Evolutionary conservation across 2,329 filamentous ascomycete genomes (phyloP).

Genomic region (Fusarium nygamai): DNA sequence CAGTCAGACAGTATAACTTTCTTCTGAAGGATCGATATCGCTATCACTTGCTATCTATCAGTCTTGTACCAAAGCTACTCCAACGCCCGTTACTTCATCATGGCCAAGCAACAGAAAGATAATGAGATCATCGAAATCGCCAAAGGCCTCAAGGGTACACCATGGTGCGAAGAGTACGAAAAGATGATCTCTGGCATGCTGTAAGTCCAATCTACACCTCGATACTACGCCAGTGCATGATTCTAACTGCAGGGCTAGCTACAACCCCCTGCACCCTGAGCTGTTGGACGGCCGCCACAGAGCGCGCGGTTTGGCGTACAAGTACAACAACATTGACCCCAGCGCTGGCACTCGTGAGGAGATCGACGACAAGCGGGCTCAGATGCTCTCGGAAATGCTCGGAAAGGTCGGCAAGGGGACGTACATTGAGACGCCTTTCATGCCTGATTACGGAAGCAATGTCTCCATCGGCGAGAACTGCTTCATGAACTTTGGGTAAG

Average conservation of each 20-base stretch:
- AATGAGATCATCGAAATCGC: constrained; percentile 36
- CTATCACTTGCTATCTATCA: too few species aligned
- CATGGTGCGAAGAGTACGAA: constrained; percentile 42
- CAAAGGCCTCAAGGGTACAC: constrained; percentile 25
- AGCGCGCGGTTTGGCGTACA: constrained; percentile 33
- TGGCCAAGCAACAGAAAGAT: constrained; percentile 36
- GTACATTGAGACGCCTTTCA: constrained; percentile 70
- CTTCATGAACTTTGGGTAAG: constrained; percentile 64
- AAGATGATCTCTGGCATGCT: constrained; percentile 44
- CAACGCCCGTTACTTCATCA: neutral
- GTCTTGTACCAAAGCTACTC: fast-evolving
- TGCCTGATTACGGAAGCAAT: constrained; percentile 74
- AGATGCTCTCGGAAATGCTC: constrained; percentile 30
- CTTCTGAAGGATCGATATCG: fast-evolving
- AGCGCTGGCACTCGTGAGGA: constrained; percentile 24
- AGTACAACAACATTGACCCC: constrained; percentile 40
- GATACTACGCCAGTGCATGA: fast-evolving
- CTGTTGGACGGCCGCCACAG: constrained; percentile 36
- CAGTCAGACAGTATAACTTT: neutral
- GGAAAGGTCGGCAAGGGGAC: constrained; percentile 48
- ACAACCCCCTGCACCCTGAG: constrained; percentile 28
- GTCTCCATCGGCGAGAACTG: constrained; percentile 69
- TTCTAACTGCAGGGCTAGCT: constrained; percentile 2
- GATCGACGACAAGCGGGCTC: neutral
- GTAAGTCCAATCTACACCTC: neutral